These are phyloP conservation scores for Candida krabiensis DNA, from an alignment of 805 yeast genomes.

Conservation along the genomic window DNA sequence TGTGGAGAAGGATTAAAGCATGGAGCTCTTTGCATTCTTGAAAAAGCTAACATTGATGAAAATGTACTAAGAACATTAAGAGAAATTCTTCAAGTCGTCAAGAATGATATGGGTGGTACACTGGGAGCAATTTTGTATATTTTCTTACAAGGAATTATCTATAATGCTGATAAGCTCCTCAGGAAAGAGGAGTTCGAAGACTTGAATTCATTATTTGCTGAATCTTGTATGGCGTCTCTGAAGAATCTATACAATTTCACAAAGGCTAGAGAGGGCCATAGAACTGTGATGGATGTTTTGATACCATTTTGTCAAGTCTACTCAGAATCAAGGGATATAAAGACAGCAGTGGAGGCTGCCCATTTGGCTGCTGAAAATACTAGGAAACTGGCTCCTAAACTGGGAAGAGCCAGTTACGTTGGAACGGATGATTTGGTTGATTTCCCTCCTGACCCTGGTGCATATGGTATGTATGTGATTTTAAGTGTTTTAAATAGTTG, in stretches of 20 bases:
- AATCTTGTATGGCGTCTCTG: conserved; percentile 28
- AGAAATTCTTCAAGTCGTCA: conserved; percentile 29
- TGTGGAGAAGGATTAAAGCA: conserved; percentile 40
- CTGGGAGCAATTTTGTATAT: conserved; percentile 38
- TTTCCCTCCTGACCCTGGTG: conserved; percentile 43
- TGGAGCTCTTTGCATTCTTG: conserved; percentile 34
- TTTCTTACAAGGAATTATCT: conserved; percentile 25
- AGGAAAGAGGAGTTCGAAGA: conserved; percentile 4
- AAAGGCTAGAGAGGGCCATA: conserved; percentile 38
- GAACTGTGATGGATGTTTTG: conserved; percentile 42
- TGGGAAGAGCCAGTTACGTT: conserved; percentile 40
- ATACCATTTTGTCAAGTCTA: conserved; percentile 35
- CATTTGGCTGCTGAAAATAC: conserved; percentile 37
- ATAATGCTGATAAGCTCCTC: conserved; percentile 30
- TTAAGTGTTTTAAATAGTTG: conserved; percentile 31
- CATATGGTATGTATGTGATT: conserved; percentile 38
- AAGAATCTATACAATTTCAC: conserved; percentile 33
- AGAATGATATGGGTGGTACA: conserved; percentile 42
- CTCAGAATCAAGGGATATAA: conserved; percentile 22
- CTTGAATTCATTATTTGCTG: conserved; percentile 20
- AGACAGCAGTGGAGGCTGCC: conserved; percentile 30
- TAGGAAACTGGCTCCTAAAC: conserved; percentile 32
- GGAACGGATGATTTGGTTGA: conserved; percentile 31
- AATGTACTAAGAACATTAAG: conserved; percentile 28
- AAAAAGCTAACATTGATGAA: conserved; percentile 23